Evolutionary conservation across 2,329 filamentous ascomycete species (phyloP).

Genomic region (Epichloe uncinata): DNA sequence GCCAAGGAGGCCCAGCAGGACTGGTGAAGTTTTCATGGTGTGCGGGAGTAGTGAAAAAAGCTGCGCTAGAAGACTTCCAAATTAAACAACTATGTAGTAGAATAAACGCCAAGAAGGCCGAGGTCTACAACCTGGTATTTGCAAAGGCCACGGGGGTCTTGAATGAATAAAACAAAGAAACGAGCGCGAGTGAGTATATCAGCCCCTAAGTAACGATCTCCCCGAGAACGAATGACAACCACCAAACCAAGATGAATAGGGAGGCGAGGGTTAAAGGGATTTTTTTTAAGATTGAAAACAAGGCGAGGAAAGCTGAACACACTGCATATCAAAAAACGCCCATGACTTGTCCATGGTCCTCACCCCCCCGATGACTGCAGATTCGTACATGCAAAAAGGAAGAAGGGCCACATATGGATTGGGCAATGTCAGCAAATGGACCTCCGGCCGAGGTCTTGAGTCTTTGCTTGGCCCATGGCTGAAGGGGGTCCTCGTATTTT

Average conservation of each 20-base stretch:
- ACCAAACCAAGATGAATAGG: neutral
- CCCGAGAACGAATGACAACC: no score
- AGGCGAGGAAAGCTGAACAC: conserved; percentile 1
- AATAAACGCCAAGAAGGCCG: neutral
- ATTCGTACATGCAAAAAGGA: neutral
- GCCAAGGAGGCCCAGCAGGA: conserved; percentile 23
- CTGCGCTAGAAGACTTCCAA: neutral
- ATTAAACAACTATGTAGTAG: neutral
- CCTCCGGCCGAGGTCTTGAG: no score
- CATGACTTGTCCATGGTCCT: neutral
- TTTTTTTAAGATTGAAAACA: neutral
- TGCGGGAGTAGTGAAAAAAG: neutral
- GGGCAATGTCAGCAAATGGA: conserved; percentile 1
- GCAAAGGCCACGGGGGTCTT: no score
- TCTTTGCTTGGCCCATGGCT: no score
- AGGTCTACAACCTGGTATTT: no score
- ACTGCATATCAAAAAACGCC: neutral
- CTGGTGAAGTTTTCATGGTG: conserved; percentile 10
- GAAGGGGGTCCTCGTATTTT: conserved; percentile 8
- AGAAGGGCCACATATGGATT: neutral
- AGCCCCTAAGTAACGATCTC: no score
- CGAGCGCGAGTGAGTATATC: no score
- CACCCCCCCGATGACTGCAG: neutral
- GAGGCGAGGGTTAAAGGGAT: neutral
- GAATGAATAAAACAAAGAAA: no score